These are phyloP conservation scores for Tricholoma matsutake DNA, from an alignment of 768 basidiomycete species.

Conservation along the genomic window DNA sequence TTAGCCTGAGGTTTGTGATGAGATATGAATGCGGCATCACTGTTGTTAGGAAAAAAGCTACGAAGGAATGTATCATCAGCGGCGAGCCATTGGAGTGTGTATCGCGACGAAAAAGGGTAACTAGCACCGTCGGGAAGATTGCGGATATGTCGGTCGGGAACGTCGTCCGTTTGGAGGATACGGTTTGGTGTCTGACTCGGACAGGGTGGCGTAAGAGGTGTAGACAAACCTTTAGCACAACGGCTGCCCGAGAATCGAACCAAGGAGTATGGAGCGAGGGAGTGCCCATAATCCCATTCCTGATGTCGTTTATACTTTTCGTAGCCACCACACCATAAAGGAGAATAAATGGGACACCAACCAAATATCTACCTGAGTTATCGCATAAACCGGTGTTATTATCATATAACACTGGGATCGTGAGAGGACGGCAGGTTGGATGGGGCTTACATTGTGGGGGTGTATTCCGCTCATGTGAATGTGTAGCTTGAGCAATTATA, in stretches of 20 bases:
- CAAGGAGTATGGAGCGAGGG: not conserved
- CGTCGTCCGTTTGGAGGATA: slow-evolving; percentile 5
- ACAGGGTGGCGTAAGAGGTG: not conserved
- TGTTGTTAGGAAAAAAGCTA: slow-evolving; percentile 1
- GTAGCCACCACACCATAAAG: too few species aligned
- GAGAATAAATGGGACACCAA: too few species aligned
- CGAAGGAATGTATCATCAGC: not conserved
- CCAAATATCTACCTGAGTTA: too few species aligned
- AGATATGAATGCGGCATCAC: slow-evolving; percentile 9
- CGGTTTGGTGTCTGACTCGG: slow-evolving; percentile 8
- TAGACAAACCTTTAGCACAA: not conserved
- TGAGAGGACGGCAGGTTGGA: too few species aligned
- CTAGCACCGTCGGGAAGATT: not conserved
- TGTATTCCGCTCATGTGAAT: too few species aligned
- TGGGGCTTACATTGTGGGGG: too few species aligned
- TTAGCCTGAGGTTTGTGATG: not conserved
- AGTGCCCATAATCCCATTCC: slow-evolving; percentile 3
- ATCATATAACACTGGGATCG: too few species aligned
- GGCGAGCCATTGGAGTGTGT: slow-evolving; percentile 9
- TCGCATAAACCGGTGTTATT: too few species aligned
- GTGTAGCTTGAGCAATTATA: too few species aligned
- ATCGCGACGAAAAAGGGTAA: not conserved
- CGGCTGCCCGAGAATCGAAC: not conserved
- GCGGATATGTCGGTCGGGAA: not conserved
- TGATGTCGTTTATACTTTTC: slow-evolving; percentile 7